Evolutionary conservation across 257 asterid species (phyloP).

Genomic region (Hygrophila difformis): DNA sequence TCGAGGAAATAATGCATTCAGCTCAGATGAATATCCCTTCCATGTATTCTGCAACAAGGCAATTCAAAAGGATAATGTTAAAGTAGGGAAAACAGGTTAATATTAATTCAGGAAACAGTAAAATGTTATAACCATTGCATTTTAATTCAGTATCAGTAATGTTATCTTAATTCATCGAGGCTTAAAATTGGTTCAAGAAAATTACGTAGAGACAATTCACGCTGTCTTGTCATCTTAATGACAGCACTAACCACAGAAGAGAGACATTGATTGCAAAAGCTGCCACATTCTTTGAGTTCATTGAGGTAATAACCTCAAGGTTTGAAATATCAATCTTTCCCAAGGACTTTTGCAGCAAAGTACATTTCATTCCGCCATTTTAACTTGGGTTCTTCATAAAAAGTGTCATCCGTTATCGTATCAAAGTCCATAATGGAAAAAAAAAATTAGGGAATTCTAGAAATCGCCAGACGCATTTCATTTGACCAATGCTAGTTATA

Average conservation of each 20-base stretch:
- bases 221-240: background rate
- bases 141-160: background rate
- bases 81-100: slow-evolving; percentile 5
- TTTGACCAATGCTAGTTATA: no score
- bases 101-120: slow-evolving; percentile 2
- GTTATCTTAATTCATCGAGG: slow-evolving; percentile 4
- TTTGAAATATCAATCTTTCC: background rate
- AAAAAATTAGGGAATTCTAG: no score
- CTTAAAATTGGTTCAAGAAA: slow-evolving; percentile 10
- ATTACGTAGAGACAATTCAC: background rate
- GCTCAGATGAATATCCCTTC: slow-evolving; percentile 37
- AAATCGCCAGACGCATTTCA: no score
- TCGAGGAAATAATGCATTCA: slow-evolving; percentile 24
- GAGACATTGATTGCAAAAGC: background rate
- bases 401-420: no score
- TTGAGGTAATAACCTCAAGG: slow-evolving; percentile 3
- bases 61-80: no score
- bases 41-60: slow-evolving; percentile 44
- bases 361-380: no score
- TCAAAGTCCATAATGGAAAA: no score
- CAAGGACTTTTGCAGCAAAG: no score
- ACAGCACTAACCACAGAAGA: slow-evolving; percentile 1
- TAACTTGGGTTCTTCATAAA: no score
- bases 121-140: no score
- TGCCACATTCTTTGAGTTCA: background rate